These are phyloP conservation scores for Umbilicus rupestris DNA, from an alignment of 164 flowering plant genomes.

Conservation along the genomic window DNA sequence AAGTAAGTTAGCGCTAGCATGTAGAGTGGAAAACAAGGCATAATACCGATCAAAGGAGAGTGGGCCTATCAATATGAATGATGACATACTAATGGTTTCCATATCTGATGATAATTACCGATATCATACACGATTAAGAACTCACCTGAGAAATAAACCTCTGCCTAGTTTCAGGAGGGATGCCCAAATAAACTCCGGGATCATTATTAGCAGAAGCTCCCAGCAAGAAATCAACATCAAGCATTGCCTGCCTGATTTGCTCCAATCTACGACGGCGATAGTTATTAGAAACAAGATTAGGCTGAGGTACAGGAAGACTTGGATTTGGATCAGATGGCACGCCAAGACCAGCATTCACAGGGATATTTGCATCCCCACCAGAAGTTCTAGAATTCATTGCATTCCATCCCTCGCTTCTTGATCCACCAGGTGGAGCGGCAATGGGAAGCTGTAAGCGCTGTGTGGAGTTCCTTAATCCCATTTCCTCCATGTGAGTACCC, in stretches of 20 bases:
- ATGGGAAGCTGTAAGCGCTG: constrained; percentile 1
- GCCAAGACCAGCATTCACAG: neutral
- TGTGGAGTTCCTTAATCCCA: neutral
- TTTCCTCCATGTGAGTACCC: neutral
- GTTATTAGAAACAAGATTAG: constrained; percentile 1
- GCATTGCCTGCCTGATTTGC: constrained; percentile 4
- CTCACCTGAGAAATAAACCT: constrained; percentile 2
- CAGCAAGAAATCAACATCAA: neutral
- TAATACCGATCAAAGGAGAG: neutral
- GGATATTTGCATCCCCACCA: neutral
- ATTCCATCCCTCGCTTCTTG: neutral
- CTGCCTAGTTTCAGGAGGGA: neutral
- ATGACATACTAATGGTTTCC: neutral
- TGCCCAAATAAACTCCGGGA: too few species aligned
- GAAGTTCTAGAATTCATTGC: neutral
- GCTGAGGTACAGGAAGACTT: neutral
- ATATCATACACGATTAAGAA: neutral
- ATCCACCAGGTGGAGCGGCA: neutral
- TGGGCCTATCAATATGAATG: neutral
- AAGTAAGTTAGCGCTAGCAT: neutral
- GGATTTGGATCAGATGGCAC: neutral
- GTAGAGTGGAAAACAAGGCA: neutral
- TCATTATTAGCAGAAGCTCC: neutral
- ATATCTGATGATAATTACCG: neutral
- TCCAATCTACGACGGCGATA: neutral